Percentiles rank a stretch among this genome's conserved stretches.
Evolutionary conservation across 208 protist genomes (phyloP).

Genomic region (Acanthamoeba divionensis): DNA sequence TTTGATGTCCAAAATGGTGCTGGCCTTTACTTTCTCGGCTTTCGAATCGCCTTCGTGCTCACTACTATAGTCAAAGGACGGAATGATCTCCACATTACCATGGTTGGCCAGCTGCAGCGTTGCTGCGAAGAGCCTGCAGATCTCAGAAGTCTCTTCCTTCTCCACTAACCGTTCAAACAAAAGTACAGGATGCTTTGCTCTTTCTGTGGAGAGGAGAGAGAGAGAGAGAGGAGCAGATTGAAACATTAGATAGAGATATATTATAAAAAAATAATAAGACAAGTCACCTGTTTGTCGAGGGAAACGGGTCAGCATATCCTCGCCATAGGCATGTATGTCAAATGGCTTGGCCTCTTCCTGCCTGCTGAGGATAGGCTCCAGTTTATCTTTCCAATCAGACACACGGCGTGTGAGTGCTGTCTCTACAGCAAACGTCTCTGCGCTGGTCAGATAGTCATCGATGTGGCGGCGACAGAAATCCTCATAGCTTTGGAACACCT

Average conservation of each 20-base stretch:
- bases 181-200: background rate
- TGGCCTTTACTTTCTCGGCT: background rate
- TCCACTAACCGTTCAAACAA: slow-evolving; percentile 15
- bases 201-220: background rate
- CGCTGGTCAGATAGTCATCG: slow-evolving; percentile 56
- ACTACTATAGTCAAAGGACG: background rate
- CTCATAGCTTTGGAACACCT: slow-evolving; percentile 56
- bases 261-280: background rate
- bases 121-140: slow-evolving; percentile 35
- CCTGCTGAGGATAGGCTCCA: slow-evolving; percentile 59
- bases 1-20: background rate
- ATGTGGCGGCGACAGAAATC: slow-evolving; percentile 58
- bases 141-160: background rate
- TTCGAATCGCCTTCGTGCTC: background rate
- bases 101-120: slow-evolving; percentile 51
- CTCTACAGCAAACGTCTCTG: slow-evolving; percentile 36
- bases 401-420: slow-evolving; percentile 48
- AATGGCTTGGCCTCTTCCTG: slow-evolving; percentile 53
- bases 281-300: background rate
- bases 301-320: slow-evolving; percentile 48
- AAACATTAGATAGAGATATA: background rate
- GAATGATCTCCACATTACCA: slow-evolving; percentile 52
- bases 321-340: slow-evolving; percentile 64
- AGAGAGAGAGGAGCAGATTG: background rate
- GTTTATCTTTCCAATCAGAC: slow-evolving; percentile 60